Evolutionary conservation across 768 basidiomycete species (phyloP), one percentile per base, ranked within the genome.

Genomic region (Cyclocybe cylindracea): DNA sequence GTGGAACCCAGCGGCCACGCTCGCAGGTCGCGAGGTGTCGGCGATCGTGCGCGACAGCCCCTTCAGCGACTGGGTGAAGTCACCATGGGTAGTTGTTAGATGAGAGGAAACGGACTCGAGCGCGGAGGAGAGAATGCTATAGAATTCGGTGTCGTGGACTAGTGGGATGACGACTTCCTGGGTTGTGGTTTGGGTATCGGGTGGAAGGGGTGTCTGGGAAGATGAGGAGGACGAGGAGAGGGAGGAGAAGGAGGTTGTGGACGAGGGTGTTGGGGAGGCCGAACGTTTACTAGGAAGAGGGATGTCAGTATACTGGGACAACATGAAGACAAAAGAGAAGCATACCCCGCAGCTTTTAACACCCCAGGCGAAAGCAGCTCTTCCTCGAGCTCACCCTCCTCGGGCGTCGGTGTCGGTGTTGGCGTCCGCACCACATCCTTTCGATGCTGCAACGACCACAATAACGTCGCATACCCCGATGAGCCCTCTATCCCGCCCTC

Each of bases 61-160:
- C 24, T 54, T 24, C 5, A 82, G 65, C 40, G 80, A 72, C 11
- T 64, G 57, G 14, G 70, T 65, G 57, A 88, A 89, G 32, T 77
- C 66, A 53, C 65, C 55, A 48, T 82, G 78, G 60, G 94, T 59
- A 51, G 63, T 59, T 41, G 70, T 57, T 60, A 88, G 69, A 71
- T 88, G 73, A 3, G 65, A 58, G 8, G 76, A 72, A 45, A 79
- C 79, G 0, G 82, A 75, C 39, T 83, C 76, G 9, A 89, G 69
- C 5, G 83, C 77, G 0, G 78, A 75, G 1, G 79, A 80, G 44
- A 97, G 79, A 24, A 91, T 78, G 16, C 83, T 77, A 67, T 93
- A 90, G 72, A 98, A 97, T 2, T 82, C 82, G 10, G 80, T 74
- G 62, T 95, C 93, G 33, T 89, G 84, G n/a, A 78, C 76, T 5